Base-by-base conservation (phyloP, 73 alveolate species). In the Halteria grandinella region DNA sequence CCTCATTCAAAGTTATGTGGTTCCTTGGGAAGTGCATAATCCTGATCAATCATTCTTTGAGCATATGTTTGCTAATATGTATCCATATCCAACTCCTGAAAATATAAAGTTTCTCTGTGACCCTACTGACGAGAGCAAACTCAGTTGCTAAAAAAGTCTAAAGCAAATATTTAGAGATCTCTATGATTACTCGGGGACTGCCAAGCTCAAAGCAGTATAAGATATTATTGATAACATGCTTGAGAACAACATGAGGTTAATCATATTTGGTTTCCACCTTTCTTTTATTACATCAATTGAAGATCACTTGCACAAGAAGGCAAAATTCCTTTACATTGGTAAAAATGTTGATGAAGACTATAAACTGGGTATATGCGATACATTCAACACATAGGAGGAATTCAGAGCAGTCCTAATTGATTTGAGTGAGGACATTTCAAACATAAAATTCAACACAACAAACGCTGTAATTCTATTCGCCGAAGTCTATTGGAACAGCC, bases 11-110 rank as follows among this genome's bases (percentile, higher is more conserved):
- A 64, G 44, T 31, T 64, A 41, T 64, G 49, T 64, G 7, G 18
- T n/a, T n/a, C 66, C 63, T 23, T 44, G 79, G 64, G 79, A 64
- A 40, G 79, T 1, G 11, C 27, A 64, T 7, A 40, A 64, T 32
- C 51, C 45, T 18, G 27, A 45, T 15, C 2, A n/a, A 21, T 23
- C 64, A 37, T 64, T 64, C 33, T 64, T 64, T 20, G 63, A 43
- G 49, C 64, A 64, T 28, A 64, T 64, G 64, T 64, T 64, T 20
- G 18, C 24, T 0, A 64, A 11, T 25, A 3, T 6, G 4, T 64
- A 10, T 37, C 1, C 7, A 23, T 6, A 4, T 8, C 60, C 64
- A 20, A 21, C 45, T 23, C 28, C 29, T n/a, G 53, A 23, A 17
- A 24, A 44, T 29, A 43, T 52, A 7, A 41, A 39, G 49, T 41